Conservation (phyloP, 2,329 filamentous ascomycete species). For the Alternaria viburni region DNA sequence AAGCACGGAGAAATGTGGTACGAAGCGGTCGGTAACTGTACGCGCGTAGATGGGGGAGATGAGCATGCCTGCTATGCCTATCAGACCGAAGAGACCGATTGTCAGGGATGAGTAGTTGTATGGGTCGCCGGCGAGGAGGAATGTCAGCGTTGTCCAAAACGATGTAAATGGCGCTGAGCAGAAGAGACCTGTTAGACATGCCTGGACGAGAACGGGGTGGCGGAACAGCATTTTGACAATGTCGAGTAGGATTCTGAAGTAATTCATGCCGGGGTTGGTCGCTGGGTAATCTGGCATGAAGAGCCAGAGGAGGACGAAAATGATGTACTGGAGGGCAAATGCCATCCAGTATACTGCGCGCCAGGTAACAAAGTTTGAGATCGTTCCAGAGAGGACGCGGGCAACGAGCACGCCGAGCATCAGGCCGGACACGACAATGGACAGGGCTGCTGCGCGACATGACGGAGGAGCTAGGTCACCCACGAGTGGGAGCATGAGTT, state of each 20-base stretch:
- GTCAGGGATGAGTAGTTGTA: constrained; percentile 71
- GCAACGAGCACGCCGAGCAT: constrained; percentile 79
- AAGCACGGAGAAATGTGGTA: constrained; percentile 71
- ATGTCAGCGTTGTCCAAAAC: constrained; percentile 80
- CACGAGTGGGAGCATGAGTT: constrained; percentile 77
- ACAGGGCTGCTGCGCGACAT: constrained; percentile 71
- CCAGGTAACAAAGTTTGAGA: constrained; percentile 77
- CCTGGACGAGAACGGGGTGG: constrained; percentile 73
- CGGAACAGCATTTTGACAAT: constrained; percentile 69
- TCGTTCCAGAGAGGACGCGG: constrained; percentile 74
- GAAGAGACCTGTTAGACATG: constrained; percentile 70
- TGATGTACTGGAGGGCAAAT: constrained; percentile 71
- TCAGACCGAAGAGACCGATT: constrained; percentile 80
- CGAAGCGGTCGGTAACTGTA: constrained; percentile 71
- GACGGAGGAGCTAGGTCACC: constrained; percentile 76
- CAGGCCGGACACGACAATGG: constrained; percentile 76
- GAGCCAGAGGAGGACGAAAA: constrained; percentile 69
- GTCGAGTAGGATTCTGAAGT: constrained; percentile 68
- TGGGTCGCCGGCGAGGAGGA: constrained; percentile 73
- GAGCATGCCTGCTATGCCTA: constrained; percentile 73
- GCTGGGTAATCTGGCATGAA: constrained; percentile 84
- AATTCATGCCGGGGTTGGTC: constrained; percentile 72
- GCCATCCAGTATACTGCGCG: constrained; percentile 80
- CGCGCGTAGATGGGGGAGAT: constrained; percentile 73
- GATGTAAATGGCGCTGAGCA: constrained; percentile 67